phyloP scores from a whole-genome alignment of 768 basidiomycete genomes.

The Cubamyces lactineus region DNA sequence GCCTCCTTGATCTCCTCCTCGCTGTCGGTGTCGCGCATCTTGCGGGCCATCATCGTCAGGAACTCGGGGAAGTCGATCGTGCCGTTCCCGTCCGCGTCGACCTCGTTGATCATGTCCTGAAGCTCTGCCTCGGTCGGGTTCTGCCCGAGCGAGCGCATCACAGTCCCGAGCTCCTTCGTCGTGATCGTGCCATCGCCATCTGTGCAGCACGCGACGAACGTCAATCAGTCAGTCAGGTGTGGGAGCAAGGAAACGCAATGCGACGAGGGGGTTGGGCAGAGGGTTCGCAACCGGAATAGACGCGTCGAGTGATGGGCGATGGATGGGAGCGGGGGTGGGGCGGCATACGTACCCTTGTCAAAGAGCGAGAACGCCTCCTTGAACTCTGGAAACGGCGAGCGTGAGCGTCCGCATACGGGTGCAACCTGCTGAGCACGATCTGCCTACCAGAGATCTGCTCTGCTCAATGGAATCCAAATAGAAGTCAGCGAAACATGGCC shows the following conservation, averaged over 20 bases:
- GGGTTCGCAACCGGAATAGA: conserved; percentile 10
- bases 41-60: conserved; percentile 82
- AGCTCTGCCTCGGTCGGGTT: conserved; percentile 92
- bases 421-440: conserved; percentile 1
- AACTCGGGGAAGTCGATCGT: conserved; percentile 85
- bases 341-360: conserved; percentile 74
- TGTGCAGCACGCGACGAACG: conserved; percentile 34
- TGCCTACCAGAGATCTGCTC: conserved; percentile 88
- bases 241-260: neutral
- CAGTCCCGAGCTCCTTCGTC: conserved; percentile 86
- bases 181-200: conserved; percentile 95
- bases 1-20: conserved; percentile 97
- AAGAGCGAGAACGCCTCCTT: conserved; percentile 99
- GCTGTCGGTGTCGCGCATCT: conserved; percentile 89
- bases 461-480: conserved; percentile 37
- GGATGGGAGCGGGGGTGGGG: neutral
- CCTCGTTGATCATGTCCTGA: conserved; percentile 96
- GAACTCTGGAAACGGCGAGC: conserved; percentile 67
- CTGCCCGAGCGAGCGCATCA: conserved; percentile 92
- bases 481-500: conserved; percentile 22
- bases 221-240: neutral
- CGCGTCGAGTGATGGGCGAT: conserved; percentile 11
- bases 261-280: neutral
- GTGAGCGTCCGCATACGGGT: conserved; percentile 8
- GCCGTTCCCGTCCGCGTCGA: conserved; percentile 86